phyloP scores from a whole-genome alignment of 78 protist genomes.

The Dictyostelium firmibasis region DNA sequence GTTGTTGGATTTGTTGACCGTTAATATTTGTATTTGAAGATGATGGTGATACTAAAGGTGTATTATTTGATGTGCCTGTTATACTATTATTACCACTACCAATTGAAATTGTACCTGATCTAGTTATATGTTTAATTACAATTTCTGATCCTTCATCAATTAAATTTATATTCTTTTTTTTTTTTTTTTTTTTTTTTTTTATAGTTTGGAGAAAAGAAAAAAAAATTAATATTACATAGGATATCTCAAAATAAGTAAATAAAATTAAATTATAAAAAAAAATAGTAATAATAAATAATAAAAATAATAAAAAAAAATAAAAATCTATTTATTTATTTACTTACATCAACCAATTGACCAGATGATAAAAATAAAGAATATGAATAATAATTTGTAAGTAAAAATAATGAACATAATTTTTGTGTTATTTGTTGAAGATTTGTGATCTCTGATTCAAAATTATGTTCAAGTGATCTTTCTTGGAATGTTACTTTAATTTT shows the following conservation, averaged over 20 bases:
- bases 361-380: neutral
- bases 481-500: constrained; percentile 4
- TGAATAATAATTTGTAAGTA: neutral
- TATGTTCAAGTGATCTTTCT: neutral
- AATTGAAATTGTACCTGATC: neutral
- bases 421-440: neutral
- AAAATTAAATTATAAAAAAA: neutral
- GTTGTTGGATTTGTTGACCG: neutral
- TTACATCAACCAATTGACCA: constrained; percentile 1
- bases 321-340: neutral
- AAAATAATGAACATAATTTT: constrained; percentile 1
- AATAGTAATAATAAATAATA: neutral
- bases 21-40: neutral
- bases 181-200: neutral
- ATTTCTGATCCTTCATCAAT: constrained; percentile 18
- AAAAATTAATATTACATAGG: too few relatives aligned
- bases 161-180: constrained; percentile 17
- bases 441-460: neutral
- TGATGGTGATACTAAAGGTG: neutral
- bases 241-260: neutral
- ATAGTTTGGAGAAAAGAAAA: too few relatives aligned
- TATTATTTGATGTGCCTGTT: neutral
- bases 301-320: neutral
- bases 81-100: neutral
- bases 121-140: neutral